Percentiles rank a stretch among this genome's conserved stretches.
Evolutionary conservation across 179 eudicot species (phyloP).

Genomic region (Silene coronaria): DNA sequence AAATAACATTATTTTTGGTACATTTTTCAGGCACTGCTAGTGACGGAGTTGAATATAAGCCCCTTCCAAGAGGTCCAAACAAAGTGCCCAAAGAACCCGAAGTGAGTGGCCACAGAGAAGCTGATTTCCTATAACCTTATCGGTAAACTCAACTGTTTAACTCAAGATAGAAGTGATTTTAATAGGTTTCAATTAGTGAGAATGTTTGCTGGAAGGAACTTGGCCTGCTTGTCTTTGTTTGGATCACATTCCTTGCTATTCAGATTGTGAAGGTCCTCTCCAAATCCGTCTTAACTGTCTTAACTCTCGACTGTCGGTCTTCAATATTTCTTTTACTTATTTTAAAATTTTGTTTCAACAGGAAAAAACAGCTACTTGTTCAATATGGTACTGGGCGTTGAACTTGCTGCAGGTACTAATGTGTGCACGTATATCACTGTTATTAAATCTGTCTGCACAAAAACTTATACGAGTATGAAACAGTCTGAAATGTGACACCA

Average conservation of each 20-base stretch:
- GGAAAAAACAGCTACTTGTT: conserved; percentile 57
- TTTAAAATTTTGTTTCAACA: conserved; percentile 25
- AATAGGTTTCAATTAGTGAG: conserved; percentile 50
- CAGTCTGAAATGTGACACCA: no score
- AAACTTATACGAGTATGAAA: no score
- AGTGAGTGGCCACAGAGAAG: conserved; percentile 29
- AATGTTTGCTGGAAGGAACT: conserved; percentile 82
- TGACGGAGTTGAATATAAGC: conserved; percentile 59
- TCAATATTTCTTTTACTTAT: conserved; percentile 11
- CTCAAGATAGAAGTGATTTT: conserved; percentile 20
- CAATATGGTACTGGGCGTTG: conserved; percentile 61
- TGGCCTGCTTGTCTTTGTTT: conserved; percentile 69
- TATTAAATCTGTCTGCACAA: no score
- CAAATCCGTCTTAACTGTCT: background rate
- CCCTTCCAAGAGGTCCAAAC: conserved; percentile 69
- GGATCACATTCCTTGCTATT: conserved; percentile 69
- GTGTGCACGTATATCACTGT: no score
- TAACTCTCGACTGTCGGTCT: background rate
- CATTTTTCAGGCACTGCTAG: conserved; percentile 34
- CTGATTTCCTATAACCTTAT: background rate
- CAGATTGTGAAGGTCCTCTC: conserved; percentile 62
- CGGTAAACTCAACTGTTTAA: conserved; percentile 5
- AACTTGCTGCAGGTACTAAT: conserved; percentile 66
- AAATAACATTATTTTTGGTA: background rate
- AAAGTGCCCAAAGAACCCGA: conserved; percentile 34